A percentile compares a stretch with the other conserved stretches of the same genome.
Conservation (phyloP, 306 rosid genomes). For the Cicer cuneatum region DNA sequence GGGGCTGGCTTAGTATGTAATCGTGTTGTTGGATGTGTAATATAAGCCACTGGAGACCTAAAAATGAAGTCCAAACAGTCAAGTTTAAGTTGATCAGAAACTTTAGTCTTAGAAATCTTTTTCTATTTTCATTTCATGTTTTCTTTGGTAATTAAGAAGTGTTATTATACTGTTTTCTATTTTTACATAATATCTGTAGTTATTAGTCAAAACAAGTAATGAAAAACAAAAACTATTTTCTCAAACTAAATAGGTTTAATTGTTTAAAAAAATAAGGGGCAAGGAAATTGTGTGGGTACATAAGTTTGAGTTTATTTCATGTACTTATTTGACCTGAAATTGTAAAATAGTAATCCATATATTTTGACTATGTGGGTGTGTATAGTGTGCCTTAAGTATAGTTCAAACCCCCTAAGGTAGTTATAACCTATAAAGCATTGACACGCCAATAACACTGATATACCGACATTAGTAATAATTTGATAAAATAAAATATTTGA, state of each 20-base stretch:
- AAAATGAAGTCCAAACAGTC: conserved; percentile 22
- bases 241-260: neutral
- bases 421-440: no score
- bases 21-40: conserved; percentile 62
- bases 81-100: neutral
- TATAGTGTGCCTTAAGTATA: neutral
- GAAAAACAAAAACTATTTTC: neutral
- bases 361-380: neutral
- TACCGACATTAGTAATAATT: no score
- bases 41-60: conserved; percentile 73
- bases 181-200: neutral
- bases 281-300: neutral
- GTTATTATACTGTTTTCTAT: neutral
- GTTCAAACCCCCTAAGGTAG: neutral
- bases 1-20: conserved; percentile 84
- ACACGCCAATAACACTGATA: no score
- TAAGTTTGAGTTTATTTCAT: neutral
- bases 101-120: no score
- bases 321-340: neutral
- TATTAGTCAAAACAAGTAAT: neutral
- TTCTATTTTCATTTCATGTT: neutral
- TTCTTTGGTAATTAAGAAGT: neutral
- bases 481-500: no score
- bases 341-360: neutral
- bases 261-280: neutral